phyloP scores from a whole-genome alignment of 2,329 filamentous ascomycete genomes.

The Xylariaceae sp. region DNA sequence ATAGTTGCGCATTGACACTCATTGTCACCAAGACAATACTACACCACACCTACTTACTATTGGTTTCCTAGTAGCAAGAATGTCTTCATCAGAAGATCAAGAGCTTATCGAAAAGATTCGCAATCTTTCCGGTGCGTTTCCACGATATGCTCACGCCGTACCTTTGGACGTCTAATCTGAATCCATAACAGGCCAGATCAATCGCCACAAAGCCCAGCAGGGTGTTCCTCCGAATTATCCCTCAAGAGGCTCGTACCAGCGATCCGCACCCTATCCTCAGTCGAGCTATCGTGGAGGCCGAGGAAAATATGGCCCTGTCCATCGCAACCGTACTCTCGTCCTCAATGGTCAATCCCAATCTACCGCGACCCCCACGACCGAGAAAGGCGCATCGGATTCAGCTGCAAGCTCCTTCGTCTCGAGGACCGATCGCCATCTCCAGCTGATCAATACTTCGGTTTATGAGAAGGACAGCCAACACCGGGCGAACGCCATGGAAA shows the following conservation, averaged over 20 bases:
- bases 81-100: slow-evolving; percentile 38
- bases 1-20: too few relatives aligned
- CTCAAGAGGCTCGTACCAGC: slow-evolving; percentile 18
- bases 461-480: slow-evolving; percentile 70
- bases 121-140: slow-evolving; percentile 42
- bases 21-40: too few relatives aligned
- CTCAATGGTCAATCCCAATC: slow-evolving; percentile 24
- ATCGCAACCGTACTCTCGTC: slow-evolving; percentile 29
- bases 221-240: slow-evolving; percentile 26
- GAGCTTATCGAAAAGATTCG: slow-evolving; percentile 51
- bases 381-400: slow-evolving; percentile 30
- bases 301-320: slow-evolving; percentile 18
- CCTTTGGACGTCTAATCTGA: slow-evolving; percentile 12
- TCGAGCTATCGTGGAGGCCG: slow-evolving; percentile 21
- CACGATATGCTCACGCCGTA: neutral
- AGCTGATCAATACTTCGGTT: slow-evolving; percentile 76
- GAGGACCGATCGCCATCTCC: slow-evolving; percentile 71
- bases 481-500: slow-evolving; percentile 66
- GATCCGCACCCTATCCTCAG: slow-evolving; percentile 25
- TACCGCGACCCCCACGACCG: slow-evolving; percentile 19
- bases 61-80: slow-evolving; percentile 12
- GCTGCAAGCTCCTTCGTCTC: slow-evolving; percentile 58
- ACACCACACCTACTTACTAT: too few relatives aligned
- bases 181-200: slow-evolving; percentile 63
- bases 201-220: slow-evolving; percentile 68